Evolutionary conservation across 257 asterid genomes (phyloP), one percentile per base, ranked within the genome.

Genomic region (Anisodus acutangulus): DNA sequence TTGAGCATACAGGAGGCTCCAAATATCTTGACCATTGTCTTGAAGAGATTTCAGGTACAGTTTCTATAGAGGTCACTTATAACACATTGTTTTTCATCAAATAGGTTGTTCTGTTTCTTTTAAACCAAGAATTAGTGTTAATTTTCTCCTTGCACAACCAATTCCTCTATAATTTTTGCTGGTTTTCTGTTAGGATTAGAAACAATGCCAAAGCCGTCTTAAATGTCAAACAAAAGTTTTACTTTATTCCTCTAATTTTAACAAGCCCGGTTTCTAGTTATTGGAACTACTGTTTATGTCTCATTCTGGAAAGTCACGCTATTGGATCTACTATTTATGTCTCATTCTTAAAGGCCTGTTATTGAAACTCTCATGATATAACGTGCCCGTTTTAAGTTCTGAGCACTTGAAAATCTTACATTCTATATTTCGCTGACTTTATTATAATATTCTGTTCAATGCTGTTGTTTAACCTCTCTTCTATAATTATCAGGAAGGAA

Each of bases 1-100:
- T 88, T 95, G 87, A 90, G 92, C 83, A 89, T 95, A 84, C 92
- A 90, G 86, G 97, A 91, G 90, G 96, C 98, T 83, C 98, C 98
- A 26, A 95, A 95, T 88, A 90, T 95, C 88, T 89, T 95, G 78
- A 93, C 98, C 54, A 91, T 95, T 83, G 97, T 95, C 72, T 88
- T 95, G 95, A 95, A 95, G 91, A 88, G 98, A 91, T 95, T 93
- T 90, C 97, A 90, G 96, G 98, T 93, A 90, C 69, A 64, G n/a
- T 26, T 78, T 55, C 6, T 51, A 13, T 35, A 26, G 47, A 78
- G 62, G 26, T 78, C 82, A 31, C 31, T 76, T 51, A 39, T 76
- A 51, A 51, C 26, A 26, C 66, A 5, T 59, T 59, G 22, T 59
- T 59, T 59, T 59, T 17, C 45, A 2, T 59, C 66, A 59, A n/a